Evolutionary conservation across 306 rosid genomes (phyloP).

Genomic region (Canavalia gladiata): DNA sequence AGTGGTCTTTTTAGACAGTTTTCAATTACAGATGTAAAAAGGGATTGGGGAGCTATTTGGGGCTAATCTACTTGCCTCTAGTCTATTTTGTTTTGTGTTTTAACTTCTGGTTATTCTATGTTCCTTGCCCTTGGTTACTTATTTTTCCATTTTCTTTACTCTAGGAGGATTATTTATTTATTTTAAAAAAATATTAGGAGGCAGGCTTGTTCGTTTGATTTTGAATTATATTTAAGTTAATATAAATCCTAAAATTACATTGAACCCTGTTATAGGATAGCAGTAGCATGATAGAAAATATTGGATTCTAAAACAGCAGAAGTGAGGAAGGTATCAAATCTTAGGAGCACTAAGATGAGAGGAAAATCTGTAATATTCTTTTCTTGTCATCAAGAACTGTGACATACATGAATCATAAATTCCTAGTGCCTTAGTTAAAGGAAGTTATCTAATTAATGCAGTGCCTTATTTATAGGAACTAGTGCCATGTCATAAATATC

Average conservation of each 20-base stretch:
- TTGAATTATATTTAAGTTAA: slow-evolving; percentile 14
- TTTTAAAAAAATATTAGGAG: slow-evolving; percentile 8
- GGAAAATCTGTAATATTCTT: too few species aligned
- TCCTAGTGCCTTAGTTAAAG: too few species aligned
- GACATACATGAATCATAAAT: too few species aligned
- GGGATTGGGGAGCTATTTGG: not conserved
- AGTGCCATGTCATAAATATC: too few species aligned
- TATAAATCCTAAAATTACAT: slow-evolving; percentile 19
- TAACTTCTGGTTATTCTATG: slow-evolving; percentile 8
- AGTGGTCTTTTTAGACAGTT: not conserved
- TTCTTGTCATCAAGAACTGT: too few species aligned
- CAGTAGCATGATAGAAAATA: not conserved
- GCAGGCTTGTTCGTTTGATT: not conserved
- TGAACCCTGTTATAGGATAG: not conserved
- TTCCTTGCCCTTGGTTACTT: slow-evolving; percentile 26
- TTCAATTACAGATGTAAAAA: slow-evolving; percentile 13
- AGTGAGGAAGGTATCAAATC: too few species aligned
- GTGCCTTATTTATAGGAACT: too few species aligned
- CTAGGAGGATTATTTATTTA: slow-evolving; percentile 18
- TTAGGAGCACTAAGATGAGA: too few species aligned
- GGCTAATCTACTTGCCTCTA: slow-evolving; percentile 7
- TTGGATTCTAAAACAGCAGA: too few species aligned
- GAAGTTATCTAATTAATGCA: too few species aligned
- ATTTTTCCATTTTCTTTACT: slow-evolving; percentile 33
- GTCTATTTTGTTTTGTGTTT: slow-evolving; percentile 18